phyloP scores from a whole-genome alignment of 306 rosid species.

The Fagus crenata region DNA sequence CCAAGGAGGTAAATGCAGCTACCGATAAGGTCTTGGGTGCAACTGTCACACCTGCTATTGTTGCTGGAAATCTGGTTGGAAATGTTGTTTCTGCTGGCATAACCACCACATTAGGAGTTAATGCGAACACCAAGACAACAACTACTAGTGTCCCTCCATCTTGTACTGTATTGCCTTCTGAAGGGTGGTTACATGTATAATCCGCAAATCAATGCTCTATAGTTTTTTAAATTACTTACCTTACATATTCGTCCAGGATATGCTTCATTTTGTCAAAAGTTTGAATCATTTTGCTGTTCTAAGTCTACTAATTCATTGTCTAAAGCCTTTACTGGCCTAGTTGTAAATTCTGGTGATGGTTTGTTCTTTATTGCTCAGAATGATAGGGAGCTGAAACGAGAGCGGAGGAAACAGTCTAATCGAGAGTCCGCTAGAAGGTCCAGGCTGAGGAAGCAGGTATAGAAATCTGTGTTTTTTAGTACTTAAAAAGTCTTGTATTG shows the following conservation, averaged over 20 bases:
- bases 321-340: slow-evolving; percentile 4
- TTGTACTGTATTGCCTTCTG: slow-evolving; percentile 62
- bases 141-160: slow-evolving; percentile 41
- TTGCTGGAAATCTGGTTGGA: slow-evolving; percentile 46
- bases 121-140: slow-evolving; percentile 39
- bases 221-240: slow-evolving; percentile 6
- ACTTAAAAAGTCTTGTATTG: neutral
- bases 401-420: slow-evolving; percentile 94
- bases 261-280: neutral
- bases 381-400: slow-evolving; percentile 86
- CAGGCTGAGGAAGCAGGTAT: slow-evolving; percentile 96
- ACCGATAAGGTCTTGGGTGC: slow-evolving; percentile 34
- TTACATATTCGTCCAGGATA: neutral
- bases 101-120: slow-evolving; percentile 54
- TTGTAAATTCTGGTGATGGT: slow-evolving; percentile 17
- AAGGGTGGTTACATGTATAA: slow-evolving; percentile 68
- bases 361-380: slow-evolving; percentile 49
- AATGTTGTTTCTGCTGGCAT: slow-evolving; percentile 63
- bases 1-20: slow-evolving; percentile 40
- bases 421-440: slow-evolving; percentile 99
- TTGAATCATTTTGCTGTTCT: no score
- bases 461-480: neutral
- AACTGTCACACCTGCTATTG: slow-evolving; percentile 37
- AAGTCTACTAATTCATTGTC: neutral
- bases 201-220: neutral